These are phyloP conservation scores for Lecanosticta acicola DNA, from an alignment of 2,329 filamentous ascomycete genomes.

Conservation along the genomic window DNA sequence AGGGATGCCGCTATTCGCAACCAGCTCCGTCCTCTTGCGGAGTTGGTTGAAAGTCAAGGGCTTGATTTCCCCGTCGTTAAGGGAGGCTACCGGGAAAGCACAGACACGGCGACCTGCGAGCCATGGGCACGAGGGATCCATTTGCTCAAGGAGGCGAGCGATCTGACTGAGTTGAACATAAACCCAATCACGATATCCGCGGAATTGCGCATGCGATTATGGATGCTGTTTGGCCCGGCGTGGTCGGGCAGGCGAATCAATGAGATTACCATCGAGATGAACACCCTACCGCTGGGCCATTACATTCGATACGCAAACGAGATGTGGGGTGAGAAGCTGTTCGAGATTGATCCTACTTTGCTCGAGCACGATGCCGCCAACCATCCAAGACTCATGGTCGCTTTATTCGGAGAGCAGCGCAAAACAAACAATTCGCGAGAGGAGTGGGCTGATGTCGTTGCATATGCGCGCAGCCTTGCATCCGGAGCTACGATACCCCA, in stretches of 20 bases:
- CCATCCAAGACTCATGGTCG: constrained; percentile 14
- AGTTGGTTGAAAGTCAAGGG: too few relatives aligned
- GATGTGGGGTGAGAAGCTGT: constrained; percentile 22
- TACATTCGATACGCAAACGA: constrained; percentile 31
- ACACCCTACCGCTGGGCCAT: constrained; percentile 23
- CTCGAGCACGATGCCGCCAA: constrained; percentile 11
- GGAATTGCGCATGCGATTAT: constrained; percentile 21
- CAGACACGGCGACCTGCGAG: constrained; percentile 6
- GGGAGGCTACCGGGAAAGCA: too few relatives aligned
- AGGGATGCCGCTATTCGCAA: constrained; percentile 14
- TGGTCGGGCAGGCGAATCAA: constrained; percentile 22
- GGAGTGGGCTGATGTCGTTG: constrained; percentile 22
- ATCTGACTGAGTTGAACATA: background rate
- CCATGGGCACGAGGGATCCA: constrained; percentile 30
- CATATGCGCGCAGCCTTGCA: constrained; percentile 20
- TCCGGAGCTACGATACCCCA: too few relatives aligned
- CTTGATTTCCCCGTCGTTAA: too few relatives aligned
- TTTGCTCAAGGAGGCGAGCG: constrained; percentile 23
- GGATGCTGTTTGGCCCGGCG: constrained; percentile 33
- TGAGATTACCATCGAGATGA: constrained; percentile 13
- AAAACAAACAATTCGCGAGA: constrained; percentile 6
- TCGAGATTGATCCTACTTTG: constrained; percentile 13
- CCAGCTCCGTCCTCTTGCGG: constrained; percentile 2
- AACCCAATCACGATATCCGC: background rate
- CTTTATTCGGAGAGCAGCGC: constrained; percentile 19